Conservation (phyloP, 169 alveolate species). For the Babesia gibsoni region DNA sequence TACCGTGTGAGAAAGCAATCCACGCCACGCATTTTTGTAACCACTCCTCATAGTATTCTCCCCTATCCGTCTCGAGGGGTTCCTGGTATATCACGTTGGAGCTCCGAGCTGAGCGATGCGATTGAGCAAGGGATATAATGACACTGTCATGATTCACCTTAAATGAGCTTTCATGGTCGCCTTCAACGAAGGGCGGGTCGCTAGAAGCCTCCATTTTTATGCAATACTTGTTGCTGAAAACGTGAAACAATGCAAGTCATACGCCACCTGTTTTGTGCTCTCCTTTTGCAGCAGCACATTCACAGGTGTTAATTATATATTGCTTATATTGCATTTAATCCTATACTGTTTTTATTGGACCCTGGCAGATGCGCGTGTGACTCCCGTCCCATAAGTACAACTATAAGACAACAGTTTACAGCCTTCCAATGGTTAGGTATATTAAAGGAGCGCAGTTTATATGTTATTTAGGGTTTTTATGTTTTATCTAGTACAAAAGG, state of each 20-base stretch:
- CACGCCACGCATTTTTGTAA: slow-evolving; percentile 64
- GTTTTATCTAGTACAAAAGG: too few relatives aligned
- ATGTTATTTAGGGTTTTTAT: too few relatives aligned
- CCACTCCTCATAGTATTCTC: slow-evolving; percentile 69
- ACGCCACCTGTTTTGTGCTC: too few relatives aligned
- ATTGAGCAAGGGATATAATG: slow-evolving; percentile 52
- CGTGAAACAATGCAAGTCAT: not conserved
- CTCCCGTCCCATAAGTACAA: too few relatives aligned
- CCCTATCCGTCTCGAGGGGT: slow-evolving; percentile 53
- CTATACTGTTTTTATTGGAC: too few relatives aligned
- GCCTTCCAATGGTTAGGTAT: too few relatives aligned
- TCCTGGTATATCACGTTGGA: slow-evolving; percentile 46
- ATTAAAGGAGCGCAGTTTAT: too few relatives aligned
- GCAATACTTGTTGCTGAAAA: not conserved
- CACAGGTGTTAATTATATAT: too few relatives aligned
- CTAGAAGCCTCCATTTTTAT: slow-evolving; percentile 5
- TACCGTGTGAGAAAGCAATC: slow-evolving; percentile 58
- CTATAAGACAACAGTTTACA: too few relatives aligned
- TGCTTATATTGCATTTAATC: too few relatives aligned
- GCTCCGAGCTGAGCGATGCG: slow-evolving; percentile 56
- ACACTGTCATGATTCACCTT: slow-evolving; percentile 39
- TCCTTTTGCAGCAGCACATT: too few relatives aligned
- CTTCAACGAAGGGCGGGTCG: slow-evolving; percentile 26
- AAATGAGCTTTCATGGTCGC: slow-evolving; percentile 16
- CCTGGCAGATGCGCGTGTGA: too few relatives aligned